Base-by-base conservation (phyloP, 2,329 filamentous ascomycete species). In the Fusarium armeniacum region DNA sequence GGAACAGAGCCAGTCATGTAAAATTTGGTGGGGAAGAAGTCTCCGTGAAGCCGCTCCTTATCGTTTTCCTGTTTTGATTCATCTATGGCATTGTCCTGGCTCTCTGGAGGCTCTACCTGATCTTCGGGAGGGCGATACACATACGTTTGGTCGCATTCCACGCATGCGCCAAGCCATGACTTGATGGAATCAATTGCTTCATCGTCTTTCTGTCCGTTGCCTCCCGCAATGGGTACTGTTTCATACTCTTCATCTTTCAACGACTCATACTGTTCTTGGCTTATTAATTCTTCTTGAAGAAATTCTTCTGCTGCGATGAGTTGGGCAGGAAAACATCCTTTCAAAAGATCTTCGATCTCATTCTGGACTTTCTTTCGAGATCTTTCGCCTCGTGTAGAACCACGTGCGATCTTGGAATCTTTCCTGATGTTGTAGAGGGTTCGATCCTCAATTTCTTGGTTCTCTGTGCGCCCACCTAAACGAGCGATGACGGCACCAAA, bases 391-490 rank as follows among this genome's bases (percentile, higher is more conserved):
- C 38, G 46, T 3, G 15, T 12, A 35, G 47, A 20, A 1, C 26
- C 13, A 8, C 49, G 58, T 47, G 47, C 49, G 4, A 66, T 50
- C 36, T 71, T 74, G 2, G 69, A 73, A 5, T 65, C 71, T 41
- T 70, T 63, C 20, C 86, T 85, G 2, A 94, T 79, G 61, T 90
- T 86, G 75, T 83, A 93, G 5, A 97, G 74, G 0, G 89, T 93
- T 16, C 88, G 85, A 54, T 87, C 82, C 64, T 88, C 88, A 69
- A 97, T 90, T 1, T 85, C 84, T 1, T 83, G 79, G 63, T 92
- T 90, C 53, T 88, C 86, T 20, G 91, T 92, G 32, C 91, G 86
- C 4, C 90, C 89, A 43, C 93, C 93, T 12, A 87, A 75, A 4
- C 85, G 84, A 12, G 83, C 81, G 60, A 94, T 89, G 2, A 87